Percentiles rank a stretch among this genome's conserved stretches.
Conservation (phyloP, 768 basidiomycete genomes). For the Kwoniella newhampshirensis region DNA sequence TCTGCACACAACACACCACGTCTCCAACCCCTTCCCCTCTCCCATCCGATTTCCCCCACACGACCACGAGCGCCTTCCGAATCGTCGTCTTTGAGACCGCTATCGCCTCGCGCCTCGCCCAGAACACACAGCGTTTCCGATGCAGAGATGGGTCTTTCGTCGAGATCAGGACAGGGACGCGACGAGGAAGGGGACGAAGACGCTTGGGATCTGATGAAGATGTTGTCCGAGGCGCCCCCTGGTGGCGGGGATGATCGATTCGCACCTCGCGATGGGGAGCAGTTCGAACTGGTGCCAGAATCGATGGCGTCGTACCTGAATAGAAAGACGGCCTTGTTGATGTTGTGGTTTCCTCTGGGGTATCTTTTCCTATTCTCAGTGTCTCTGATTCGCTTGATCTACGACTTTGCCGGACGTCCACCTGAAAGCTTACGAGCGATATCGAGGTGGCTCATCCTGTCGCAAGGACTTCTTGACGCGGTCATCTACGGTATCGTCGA, state of each 20-base stretch:
- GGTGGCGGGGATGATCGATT: slow-evolving; percentile 18
- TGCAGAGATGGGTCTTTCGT: no score
- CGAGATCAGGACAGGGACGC: no score
- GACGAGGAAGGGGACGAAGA: slow-evolving; percentile 21
- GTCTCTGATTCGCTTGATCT: slow-evolving; percentile 52
- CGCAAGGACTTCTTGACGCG: slow-evolving; percentile 53
- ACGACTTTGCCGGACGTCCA: slow-evolving; percentile 42
- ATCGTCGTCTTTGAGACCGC: no score
- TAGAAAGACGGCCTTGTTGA: slow-evolving; percentile 52
- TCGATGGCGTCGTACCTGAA: slow-evolving; percentile 53
- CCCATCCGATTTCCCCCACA: no score
- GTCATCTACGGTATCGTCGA: slow-evolving; percentile 54
- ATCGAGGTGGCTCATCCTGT: slow-evolving; percentile 52
- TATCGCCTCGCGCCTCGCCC: no score
- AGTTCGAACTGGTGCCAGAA: slow-evolving; percentile 46
- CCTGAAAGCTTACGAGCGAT: slow-evolving; percentile 42
- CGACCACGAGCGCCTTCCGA: no score
- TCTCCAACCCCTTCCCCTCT: no score
- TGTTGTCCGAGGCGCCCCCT: slow-evolving; percentile 31
- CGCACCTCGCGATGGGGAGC: slow-evolving; percentile 26
- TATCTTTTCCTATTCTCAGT: slow-evolving; percentile 53
- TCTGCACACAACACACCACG: no score
- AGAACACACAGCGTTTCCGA: no score
- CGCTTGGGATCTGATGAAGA: slow-evolving; percentile 40
- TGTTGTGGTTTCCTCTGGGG: slow-evolving; percentile 53